Base-by-base conservation (phyloP, 305 asterid genomes). In the Plantago coronopus region DNA sequence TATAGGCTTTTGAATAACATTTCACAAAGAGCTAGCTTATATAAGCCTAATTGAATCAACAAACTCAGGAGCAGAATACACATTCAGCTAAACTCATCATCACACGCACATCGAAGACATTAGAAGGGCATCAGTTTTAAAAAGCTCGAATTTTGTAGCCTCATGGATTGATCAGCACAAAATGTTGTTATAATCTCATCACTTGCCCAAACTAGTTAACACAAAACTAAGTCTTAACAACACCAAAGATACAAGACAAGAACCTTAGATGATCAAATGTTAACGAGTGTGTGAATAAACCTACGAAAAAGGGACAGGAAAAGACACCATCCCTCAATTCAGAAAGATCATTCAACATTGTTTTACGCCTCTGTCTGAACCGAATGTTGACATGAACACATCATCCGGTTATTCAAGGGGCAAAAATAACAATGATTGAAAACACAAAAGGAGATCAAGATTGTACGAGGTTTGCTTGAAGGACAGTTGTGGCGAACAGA, bases 341-440 rank as follows among this genome's bases (percentile, higher is more conserved):
- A 74, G 64, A 67, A 64, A 22, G 53, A 58, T 67, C 70, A 68
- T 10, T 46, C 47, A 21, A 9, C 15, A 60, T 72, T 25, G 1
- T 0, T 81, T 3, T 74, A 10, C 48, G 82, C 82, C 87, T 44
- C 81, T 67, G 84, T 81, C 84, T 81, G 88, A 72, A 76, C 88
- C 79, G 6, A 62, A 63, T 40, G 69, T 65, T 34, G 59, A 61
- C 21, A 54, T n/a, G 5, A 12, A 67, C 61, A 46, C 63, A 48
- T 64, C 65, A 51, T 46, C 9, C 5, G 31, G 68, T 71, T 71
- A 81, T 78, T 81, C 79, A 5, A 73, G 81, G 61, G 83, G 81
- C 87, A 29, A 27, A 12, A n/a, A n/a, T n/a, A n/a, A n/a, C n/a
- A n/a, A n/a, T n/a, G n/a, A n/a, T n/a, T n/a, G n/a, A n/a, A n/a